Evolutionary conservation across 164 flowering plant species (phyloP).

Genomic region (Liquidambar formosana): DNA sequence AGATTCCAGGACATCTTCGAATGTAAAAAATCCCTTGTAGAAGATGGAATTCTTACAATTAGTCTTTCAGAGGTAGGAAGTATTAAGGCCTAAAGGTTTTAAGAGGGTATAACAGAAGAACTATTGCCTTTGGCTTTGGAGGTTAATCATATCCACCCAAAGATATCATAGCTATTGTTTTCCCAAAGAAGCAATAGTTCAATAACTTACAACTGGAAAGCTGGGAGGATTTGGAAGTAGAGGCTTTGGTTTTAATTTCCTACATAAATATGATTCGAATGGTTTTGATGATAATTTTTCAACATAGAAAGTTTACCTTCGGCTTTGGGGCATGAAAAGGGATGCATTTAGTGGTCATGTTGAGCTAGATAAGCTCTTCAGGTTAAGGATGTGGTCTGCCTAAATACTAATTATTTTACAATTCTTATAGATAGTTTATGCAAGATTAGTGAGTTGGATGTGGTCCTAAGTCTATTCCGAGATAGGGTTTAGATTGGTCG

Average conservation of each 20-base stretch:
- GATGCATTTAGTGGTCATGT: conserved; percentile 19
- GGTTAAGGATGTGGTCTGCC: conserved; percentile 23
- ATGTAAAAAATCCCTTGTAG: no score
- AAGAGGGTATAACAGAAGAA: no score
- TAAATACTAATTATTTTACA: conserved; percentile 45
- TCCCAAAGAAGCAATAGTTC: conserved; percentile 37
- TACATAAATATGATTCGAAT: conserved; percentile 50
- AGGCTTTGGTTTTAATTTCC: conserved; percentile 24
- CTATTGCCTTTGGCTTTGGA: no score
- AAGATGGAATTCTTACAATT: no score
- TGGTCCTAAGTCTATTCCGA: conserved; percentile 55
- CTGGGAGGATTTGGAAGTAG: conserved; percentile 25
- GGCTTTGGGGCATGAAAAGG: conserved; percentile 46
- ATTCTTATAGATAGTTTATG: conserved; percentile 71
- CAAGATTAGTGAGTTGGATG: conserved; percentile 49
- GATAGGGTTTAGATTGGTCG: conserved; percentile 51
- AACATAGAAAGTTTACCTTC: conserved; percentile 48
- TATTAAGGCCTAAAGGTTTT: no score
- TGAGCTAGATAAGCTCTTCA: conserved; percentile 20
- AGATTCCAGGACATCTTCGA: no score
- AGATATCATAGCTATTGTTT: no score
- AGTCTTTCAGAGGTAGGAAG: no score
- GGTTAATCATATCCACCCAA: no score
- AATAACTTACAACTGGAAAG: conserved; percentile 39
- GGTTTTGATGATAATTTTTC: conserved; percentile 43